These are phyloP conservation scores for Achaetomiella virescens DNA, from an alignment of 495 filamentous ascomycete genomes.

Conservation along the genomic window DNA sequence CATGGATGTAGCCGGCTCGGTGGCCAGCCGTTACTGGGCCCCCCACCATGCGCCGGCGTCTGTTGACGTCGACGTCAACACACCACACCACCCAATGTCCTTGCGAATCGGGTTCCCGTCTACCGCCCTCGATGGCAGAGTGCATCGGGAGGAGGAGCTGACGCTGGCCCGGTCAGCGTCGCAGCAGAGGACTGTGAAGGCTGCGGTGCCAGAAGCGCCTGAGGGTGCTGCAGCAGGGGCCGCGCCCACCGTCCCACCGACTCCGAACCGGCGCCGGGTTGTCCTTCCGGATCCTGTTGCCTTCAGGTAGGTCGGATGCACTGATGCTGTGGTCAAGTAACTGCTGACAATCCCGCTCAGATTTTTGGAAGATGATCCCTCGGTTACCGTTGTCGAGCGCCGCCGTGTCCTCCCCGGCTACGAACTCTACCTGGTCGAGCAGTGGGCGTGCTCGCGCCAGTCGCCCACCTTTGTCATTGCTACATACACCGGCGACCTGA, in stretches of 20 bases:
- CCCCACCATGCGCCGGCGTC: slow-evolving; percentile 1
- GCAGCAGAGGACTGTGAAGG: slow-evolving; percentile 16
- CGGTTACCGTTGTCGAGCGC: slow-evolving; percentile 67
- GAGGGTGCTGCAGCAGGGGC: slow-evolving; percentile 14
- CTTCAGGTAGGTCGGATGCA: slow-evolving; percentile 41
- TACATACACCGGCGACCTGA: slow-evolving; percentile 84
- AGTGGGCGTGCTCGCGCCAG: slow-evolving; percentile 90
- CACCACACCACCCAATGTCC: slow-evolving; percentile 22
- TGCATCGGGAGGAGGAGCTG: slow-evolving; percentile 30
- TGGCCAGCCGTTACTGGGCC: slow-evolving; percentile 3
- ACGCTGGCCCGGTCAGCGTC: slow-evolving; percentile 23
- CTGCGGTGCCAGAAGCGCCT: slow-evolving; percentile 8
- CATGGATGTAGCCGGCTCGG: slow-evolving; percentile 4
- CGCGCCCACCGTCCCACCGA: slow-evolving; percentile 11
- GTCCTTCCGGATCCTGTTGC: slow-evolving; percentile 71
- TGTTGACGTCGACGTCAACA: slow-evolving; percentile 4
- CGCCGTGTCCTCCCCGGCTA: slow-evolving; percentile 69
- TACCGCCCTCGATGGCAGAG: slow-evolving; percentile 23
- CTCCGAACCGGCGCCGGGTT: slow-evolving; percentile 41
- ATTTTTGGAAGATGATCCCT: slow-evolving; percentile 84
- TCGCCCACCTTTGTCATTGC: slow-evolving; percentile 90
- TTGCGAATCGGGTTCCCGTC: slow-evolving; percentile 22
- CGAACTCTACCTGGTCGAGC: slow-evolving; percentile 90
- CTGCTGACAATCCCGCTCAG: slow-evolving; percentile 29
- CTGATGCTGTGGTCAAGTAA: background rate